Evolutionary conservation across 148 eudicot species (phyloP), one percentile per base, ranked within the genome.

Genomic region (Pharnaceum exiguum): DNA sequence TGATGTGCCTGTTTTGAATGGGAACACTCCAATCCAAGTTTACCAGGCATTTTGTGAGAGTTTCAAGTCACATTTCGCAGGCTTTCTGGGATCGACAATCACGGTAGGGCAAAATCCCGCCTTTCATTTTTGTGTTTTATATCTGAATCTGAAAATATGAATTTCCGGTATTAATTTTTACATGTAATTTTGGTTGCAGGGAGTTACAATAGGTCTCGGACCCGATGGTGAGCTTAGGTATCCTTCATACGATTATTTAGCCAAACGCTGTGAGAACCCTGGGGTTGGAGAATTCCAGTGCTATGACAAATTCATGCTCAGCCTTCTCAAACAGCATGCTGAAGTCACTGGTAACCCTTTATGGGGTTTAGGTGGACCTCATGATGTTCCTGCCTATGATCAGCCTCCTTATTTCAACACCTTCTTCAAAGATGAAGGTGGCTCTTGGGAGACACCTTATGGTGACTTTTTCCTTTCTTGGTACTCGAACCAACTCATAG

Each of bases 271-370:
- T 12, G 55, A 45, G 10, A 47, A 21, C 23, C 51, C 13, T 0
- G 95, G 95, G 10, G 87, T 73, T 5, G 97, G 97, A 33, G 97
- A 87, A 53, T 90, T 90, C 62, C 97, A 90, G 42, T 86, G 95
- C 60, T 86, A 84, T 43, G 97, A 90, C 30, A 67, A 76, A 51
- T 60, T 84, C 72, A 87, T 87, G 85, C 89, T 87, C 31, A 23
- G n/a, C 55, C 55, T 52, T 23, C 89, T 90, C 50, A 82, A 82
- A 46, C 75, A 69, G n/a, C 77, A 84, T 33, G 95, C 89, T 1
- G 72, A 87, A 66, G 49, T 71, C 17, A 32, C 24, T 0, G 89
- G 95, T 9, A 76, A 85, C 29, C 87, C 89, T 49, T 73, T 78
- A 39, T 90, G 97, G 97, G 97, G 97, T 33, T 74, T 78, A 2